Base-by-base conservation (phyloP, 116 monocot genomes). In the Zostera marina region DNA sequence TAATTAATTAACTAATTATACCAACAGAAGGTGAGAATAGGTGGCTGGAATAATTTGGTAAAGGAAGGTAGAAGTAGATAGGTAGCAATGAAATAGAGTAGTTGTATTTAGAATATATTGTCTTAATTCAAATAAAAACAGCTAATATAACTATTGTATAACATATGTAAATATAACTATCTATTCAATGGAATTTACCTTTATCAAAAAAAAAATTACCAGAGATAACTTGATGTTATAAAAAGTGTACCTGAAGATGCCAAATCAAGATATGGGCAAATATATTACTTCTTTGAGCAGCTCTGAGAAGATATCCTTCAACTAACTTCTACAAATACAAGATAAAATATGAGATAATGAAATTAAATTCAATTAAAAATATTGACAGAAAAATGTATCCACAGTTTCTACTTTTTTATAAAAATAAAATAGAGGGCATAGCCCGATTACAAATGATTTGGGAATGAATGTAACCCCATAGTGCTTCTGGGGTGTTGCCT, bases 211-310 rank as follows among this genome's bases (percentile, higher is more conserved):
- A n/a, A n/a, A n/a, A n/a, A n/a, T n/a, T n/a, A n/a, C n/a, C n/a
- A n/a, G n/a, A n/a, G n/a, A n/a, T n/a, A n/a, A n/a, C 38, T 15
- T 8, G 10, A 15, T 32, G 56, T 53, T 53, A 39, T 39, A 46
- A 60, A 49, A 42, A 38, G 21, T 11, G 22, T 44, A 98, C 98
- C 98, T 98, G 91, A 63, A 98, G 86, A 73, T 90, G 80, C 98
- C 98, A 98, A 71, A 98, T 98, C 71, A 90, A 77, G 47, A 86
- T 86, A 75, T 98, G 98, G 54, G 91, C 80, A 81, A 98, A 98
- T 41, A 87, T 70, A 62, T 98, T 83, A 70, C 91, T 98, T 79
- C 91, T 83, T 41, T 62, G 76, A 66, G 91, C 83, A 73, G 98
- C 98, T 68, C 87, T 77, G 68, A 98, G 83, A 79, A 98, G 76